A percentile compares a stretch with the other conserved stretches of the same genome.
phyloP scores from a whole-genome alignment of 2,329 filamentous ascomycete species.

The Colletotrichum sp. region DNA sequence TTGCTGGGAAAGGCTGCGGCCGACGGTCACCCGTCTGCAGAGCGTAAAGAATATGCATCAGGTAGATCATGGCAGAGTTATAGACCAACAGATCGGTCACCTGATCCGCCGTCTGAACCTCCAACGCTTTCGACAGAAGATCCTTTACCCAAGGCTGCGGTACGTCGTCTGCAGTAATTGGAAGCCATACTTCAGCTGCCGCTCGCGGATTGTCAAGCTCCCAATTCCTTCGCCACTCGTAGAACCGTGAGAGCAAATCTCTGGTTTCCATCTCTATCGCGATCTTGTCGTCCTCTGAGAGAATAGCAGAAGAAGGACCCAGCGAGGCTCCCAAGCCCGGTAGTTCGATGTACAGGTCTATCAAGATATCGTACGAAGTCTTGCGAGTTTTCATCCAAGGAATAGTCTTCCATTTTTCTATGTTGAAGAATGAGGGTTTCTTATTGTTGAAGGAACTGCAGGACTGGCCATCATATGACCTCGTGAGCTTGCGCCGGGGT shows the following conservation, averaged over 20 bases:
- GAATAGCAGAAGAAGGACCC: not conserved
- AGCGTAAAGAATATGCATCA: not conserved
- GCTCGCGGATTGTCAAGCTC: not conserved
- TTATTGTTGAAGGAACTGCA: not conserved
- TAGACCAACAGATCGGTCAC: not conserved
- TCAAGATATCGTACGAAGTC: not conserved
- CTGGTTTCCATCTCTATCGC: not conserved
- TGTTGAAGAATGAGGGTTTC: not conserved
- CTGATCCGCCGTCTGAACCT: not conserved
- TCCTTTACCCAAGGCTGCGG: not conserved
- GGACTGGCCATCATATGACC: not conserved
- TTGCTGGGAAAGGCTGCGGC: not conserved
- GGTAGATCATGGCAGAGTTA: not conserved
- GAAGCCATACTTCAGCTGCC: not conserved
- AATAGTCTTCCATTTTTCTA: not conserved
- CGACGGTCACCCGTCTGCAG: not conserved
- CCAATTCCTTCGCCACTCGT: not conserved
- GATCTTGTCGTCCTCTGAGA: not conserved
- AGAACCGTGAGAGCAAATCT: not conserved
- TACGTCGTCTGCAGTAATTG: not conserved
- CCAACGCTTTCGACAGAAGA: not conserved
- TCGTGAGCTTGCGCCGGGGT: not conserved
- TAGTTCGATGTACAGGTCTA: not conserved
- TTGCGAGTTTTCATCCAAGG: not conserved
- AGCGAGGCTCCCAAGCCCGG: not conserved